Evolutionary conservation across 345 rosid genomes (phyloP).

Genomic region (Euphorbia tirucalli): DNA sequence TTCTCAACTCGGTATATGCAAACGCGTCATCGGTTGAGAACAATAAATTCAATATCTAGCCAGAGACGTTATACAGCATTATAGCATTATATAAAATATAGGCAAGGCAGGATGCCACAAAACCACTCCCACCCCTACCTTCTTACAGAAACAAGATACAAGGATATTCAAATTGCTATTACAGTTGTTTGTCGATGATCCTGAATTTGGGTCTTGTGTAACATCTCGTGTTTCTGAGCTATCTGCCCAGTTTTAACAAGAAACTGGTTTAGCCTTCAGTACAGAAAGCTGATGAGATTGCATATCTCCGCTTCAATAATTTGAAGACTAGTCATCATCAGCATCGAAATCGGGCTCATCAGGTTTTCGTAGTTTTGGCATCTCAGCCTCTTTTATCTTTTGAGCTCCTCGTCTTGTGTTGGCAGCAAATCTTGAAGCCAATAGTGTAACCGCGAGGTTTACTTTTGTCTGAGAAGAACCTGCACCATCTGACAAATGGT

Average conservation of each 20-base stretch:
- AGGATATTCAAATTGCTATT: background rate
- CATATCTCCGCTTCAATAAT: background rate
- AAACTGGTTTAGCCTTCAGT: background rate
- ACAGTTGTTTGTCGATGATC: no score
- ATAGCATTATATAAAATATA: background rate
- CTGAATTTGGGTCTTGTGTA: background rate
- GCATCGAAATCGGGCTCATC: constrained; percentile 83
- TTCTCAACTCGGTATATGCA: background rate
- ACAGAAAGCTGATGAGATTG: background rate
- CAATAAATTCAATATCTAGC: background rate
- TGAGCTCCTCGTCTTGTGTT: constrained; percentile 79
- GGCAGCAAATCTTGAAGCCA: constrained; percentile 85
- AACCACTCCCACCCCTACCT: background rate
- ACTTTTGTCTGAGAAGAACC: constrained; percentile 44
- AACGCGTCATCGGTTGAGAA: no score
- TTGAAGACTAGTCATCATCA: constrained; percentile 24
- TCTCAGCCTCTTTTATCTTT: constrained; percentile 54
- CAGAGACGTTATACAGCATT: no score
- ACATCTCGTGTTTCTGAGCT: background rate
- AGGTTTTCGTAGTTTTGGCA: constrained; percentile 81
- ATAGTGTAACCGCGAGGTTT: constrained; percentile 62
- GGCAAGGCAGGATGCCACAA: background rate
- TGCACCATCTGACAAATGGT: constrained; percentile 17
- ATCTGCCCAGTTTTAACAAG: background rate
- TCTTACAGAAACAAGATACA: background rate